phyloP scores from a whole-genome alignment of 2,329 filamentous ascomycete genomes.

The Grosmannia penicillata region DNA sequence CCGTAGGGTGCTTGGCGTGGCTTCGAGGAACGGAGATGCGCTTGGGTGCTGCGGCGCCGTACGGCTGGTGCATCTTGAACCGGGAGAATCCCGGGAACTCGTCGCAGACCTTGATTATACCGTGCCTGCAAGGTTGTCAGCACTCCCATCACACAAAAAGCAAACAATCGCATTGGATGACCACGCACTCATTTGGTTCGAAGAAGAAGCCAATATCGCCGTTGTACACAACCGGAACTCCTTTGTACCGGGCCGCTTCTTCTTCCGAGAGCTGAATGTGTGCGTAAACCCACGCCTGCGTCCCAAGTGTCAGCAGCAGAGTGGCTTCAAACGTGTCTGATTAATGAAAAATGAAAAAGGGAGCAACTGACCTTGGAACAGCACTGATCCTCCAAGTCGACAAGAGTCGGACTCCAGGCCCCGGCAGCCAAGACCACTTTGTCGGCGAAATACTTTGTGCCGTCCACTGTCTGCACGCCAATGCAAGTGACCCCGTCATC shows the following conservation, averaged over 20 bases:
- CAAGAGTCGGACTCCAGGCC: conserved; percentile 21
- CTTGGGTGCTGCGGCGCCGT: conserved; percentile 15
- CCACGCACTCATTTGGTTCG: conserved; percentile 23
- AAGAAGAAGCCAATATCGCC: conserved; percentile 33
- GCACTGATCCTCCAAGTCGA: conserved; percentile 22
- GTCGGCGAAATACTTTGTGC: conserved; percentile 4
- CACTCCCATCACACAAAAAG: not conserved
- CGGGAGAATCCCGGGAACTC: conserved; percentile 24
- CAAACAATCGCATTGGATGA: not conserved
- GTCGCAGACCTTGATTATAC: conserved; percentile 22
- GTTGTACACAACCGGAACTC: conserved; percentile 28
- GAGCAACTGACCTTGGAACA: conserved; percentile 17
- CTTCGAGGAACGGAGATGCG: conserved; percentile 20
- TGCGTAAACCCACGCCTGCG: conserved; percentile 27
- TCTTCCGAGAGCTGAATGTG: conserved; percentile 26
- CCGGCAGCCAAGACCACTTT: conserved; percentile 20
- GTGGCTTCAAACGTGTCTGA: too few species aligned
- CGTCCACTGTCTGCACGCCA: conserved; percentile 4
- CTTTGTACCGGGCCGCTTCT: conserved; percentile 25
- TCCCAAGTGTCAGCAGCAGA: not conserved
- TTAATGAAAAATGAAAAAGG: too few species aligned
- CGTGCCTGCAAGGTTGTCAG: conserved; percentile 7
- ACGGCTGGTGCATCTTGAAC: conserved; percentile 20
- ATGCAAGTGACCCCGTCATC: not conserved
- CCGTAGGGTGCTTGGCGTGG: conserved; percentile 21